A percentile compares a stretch with the other conserved stretches of the same genome.
Conservation (phyloP, 225 moss, liverwort and hornwort species). For the Sphagnum contortum region DNA sequence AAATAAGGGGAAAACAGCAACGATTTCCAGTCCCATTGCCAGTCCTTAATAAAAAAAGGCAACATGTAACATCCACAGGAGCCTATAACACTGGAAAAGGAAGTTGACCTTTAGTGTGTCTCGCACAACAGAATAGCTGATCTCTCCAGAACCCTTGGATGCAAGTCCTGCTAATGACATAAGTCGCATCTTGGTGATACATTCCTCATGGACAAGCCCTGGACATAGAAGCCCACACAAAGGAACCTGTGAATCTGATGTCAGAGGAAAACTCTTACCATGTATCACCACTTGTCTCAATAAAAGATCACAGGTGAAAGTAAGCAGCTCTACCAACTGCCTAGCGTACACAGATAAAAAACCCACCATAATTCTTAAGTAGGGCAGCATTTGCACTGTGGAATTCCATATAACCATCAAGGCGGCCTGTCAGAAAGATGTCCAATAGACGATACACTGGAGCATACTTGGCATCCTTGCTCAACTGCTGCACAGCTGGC, state of each 20-base stretch:
- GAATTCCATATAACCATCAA: constrained; percentile 83
- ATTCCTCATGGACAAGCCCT: constrained; percentile 93
- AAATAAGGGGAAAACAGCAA: too few species aligned
- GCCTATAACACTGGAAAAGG: too few species aligned
- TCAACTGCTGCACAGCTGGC: constrained; percentile 66
- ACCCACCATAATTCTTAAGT: constrained; percentile 66
- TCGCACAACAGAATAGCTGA: constrained; percentile 65
- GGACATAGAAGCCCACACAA: constrained; percentile 14
- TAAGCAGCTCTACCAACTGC: too few species aligned
- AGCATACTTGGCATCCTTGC: constrained; percentile 63
- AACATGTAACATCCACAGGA: too few species aligned
- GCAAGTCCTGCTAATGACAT: constrained; percentile 92
- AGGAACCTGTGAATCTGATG: not conserved
- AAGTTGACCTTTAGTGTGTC: constrained; percentile 71
- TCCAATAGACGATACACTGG: constrained; percentile 77
- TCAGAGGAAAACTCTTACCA: not conserved
- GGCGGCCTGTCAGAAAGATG: constrained; percentile 78
- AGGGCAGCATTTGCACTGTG: constrained; percentile 56
- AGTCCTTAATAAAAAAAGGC: too few species aligned
- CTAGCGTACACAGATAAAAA: not conserved
- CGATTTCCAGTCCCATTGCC: too few species aligned
- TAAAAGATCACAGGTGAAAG: too few species aligned
- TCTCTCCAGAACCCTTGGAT: constrained; percentile 74
- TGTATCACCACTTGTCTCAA: too few species aligned
- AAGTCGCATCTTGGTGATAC: constrained; percentile 89